Percentiles rank a stretch among this genome's conserved stretches.
Evolutionary conservation across 352 stramenopile species (phyloP).

Genomic region (Phytophthora tentaculata): DNA sequence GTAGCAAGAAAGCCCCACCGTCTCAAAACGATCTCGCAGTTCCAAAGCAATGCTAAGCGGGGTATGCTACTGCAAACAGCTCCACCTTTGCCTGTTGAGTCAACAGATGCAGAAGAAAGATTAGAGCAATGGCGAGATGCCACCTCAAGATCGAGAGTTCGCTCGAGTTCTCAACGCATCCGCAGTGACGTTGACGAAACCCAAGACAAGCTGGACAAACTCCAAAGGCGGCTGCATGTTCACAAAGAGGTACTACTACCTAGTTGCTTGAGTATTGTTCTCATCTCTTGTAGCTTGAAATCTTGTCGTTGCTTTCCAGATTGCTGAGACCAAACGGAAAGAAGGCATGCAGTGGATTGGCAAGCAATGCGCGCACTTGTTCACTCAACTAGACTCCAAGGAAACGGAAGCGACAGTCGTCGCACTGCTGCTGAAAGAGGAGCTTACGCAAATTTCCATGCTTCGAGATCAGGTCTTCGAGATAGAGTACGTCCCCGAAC

Average conservation of each 20-base stretch:
- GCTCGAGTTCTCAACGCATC: slow-evolving; percentile 6
- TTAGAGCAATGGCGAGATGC: not conserved
- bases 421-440: slow-evolving; percentile 42
- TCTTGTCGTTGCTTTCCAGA: slow-evolving; percentile 30
- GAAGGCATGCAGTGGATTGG: slow-evolving; percentile 63
- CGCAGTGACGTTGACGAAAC: slow-evolving; percentile 26
- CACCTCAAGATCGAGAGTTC: not conserved
- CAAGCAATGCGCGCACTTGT: slow-evolving; percentile 63
- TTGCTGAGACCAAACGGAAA: slow-evolving; percentile 46
- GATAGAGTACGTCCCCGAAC: slow-evolving; percentile 18
- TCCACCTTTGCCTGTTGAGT: slow-evolving; percentile 12
- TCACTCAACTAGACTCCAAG: slow-evolving; percentile 65
- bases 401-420: slow-evolving; percentile 54
- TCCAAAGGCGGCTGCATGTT: slow-evolving; percentile 29
- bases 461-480: slow-evolving; percentile 18
- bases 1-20: not conserved
- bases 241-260: slow-evolving; percentile 44
- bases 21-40: slow-evolving; percentile 12
- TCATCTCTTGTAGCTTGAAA: too few species aligned
- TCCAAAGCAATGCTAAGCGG: slow-evolving; percentile 34
- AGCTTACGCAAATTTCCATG: slow-evolving; percentile 25
- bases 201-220: slow-evolving; percentile 35
- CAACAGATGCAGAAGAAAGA: slow-evolving; percentile 9
- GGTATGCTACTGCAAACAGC: slow-evolving; percentile 32
- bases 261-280: too few species aligned